These are phyloP conservation scores for Phytophthora pisi DNA, from an alignment of 352 stramenopile species.

Conservation along the genomic window DNA sequence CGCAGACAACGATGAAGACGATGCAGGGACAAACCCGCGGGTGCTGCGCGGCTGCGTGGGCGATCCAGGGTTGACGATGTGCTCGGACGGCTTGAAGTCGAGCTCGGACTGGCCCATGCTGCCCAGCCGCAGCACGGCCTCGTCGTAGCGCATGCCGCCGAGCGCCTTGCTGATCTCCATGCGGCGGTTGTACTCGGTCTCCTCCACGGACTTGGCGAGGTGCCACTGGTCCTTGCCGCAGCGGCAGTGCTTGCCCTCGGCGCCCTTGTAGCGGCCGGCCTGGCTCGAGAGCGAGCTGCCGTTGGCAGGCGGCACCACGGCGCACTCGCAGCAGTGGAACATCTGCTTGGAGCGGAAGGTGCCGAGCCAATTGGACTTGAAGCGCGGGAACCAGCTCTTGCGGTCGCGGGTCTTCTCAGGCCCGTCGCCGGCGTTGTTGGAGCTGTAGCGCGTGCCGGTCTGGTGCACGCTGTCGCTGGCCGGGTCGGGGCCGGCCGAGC, in stretches of 20 bases:
- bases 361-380: conserved; percentile 90
- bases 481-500: conserved; percentile 1
- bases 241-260: conserved; percentile 81
- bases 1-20: conserved; percentile 11
- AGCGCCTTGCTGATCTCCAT: conserved; percentile 87
- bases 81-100: conserved; percentile 54
- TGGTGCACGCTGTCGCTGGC: conserved; percentile 56
- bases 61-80: conserved; percentile 40
- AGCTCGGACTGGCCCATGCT: conserved; percentile 64
- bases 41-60: conserved; percentile 28
- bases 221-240: conserved; percentile 87
- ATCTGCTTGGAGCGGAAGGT: conserved; percentile 89
- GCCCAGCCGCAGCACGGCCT: conserved; percentile 68
- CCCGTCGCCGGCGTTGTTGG: conserved; percentile 76
- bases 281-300: conserved; percentile 30
- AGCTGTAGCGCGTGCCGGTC: conserved; percentile 65
- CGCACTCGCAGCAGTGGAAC: conserved; percentile 86
- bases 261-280: conserved; percentile 70
- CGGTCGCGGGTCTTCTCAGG: conserved; percentile 88
- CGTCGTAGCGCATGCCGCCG: conserved; percentile 83
- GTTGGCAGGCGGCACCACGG: conserved; percentile 45
- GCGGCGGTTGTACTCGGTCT: conserved; percentile 83
- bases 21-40: conserved; percentile 14
- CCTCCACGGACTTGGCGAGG: conserved; percentile 80
- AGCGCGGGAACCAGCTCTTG: conserved; percentile 88